A percentile compares a stretch with the other conserved stretches of the same genome.
Evolutionary conservation across 805 yeast genomes (phyloP).

Genomic region (Yamadazyma sp.): DNA sequence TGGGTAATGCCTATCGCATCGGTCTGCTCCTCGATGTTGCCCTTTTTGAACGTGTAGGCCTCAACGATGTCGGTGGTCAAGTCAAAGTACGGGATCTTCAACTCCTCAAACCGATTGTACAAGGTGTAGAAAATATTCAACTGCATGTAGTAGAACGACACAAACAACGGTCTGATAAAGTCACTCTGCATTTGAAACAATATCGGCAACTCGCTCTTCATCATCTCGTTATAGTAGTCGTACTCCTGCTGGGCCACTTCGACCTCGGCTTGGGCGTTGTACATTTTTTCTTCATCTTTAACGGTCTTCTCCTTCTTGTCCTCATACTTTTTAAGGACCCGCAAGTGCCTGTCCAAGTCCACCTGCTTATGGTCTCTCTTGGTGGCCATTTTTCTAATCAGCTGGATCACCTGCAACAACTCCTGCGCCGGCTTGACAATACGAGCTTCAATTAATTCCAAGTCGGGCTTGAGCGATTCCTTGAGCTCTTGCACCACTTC

Average conservation of each 20-base stretch:
- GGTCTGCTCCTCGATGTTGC: conserved; percentile 84
- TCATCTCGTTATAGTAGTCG: conserved; percentile 92
- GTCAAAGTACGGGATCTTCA: conserved; percentile 96
- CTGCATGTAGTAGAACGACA: conserved; percentile 95
- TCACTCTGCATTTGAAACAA: conserved; percentile 87
- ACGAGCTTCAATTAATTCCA: conserved; percentile 86
- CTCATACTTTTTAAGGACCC: conserved; percentile 68
- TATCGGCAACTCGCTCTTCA: conserved; percentile 85
- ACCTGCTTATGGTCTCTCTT: conserved; percentile 95
- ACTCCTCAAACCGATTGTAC: conserved; percentile 87
- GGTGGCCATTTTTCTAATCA: conserved; percentile 89
- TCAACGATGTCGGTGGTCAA: conserved; percentile 79
- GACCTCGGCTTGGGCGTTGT: conserved; percentile 84
- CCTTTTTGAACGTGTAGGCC: conserved; percentile 78
- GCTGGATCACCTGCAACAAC: conserved; percentile 72
- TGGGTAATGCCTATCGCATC: conserved; percentile 89
- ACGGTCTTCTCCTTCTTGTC: conserved; percentile 78
- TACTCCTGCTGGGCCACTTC: conserved; percentile 92
- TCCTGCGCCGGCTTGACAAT: conserved; percentile 92
- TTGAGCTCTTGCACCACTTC: conserved; percentile 85
- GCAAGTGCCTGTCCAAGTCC: conserved; percentile 84
- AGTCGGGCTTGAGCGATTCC: conserved; percentile 83
- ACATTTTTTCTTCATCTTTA: conserved; percentile 89
- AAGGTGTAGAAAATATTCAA: conserved; percentile 93
- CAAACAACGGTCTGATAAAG: conserved; percentile 90